These are phyloP conservation scores for Atkinsonella texensis DNA, from an alignment of 2,329 filamentous ascomycete species.

Conservation along the genomic window DNA sequence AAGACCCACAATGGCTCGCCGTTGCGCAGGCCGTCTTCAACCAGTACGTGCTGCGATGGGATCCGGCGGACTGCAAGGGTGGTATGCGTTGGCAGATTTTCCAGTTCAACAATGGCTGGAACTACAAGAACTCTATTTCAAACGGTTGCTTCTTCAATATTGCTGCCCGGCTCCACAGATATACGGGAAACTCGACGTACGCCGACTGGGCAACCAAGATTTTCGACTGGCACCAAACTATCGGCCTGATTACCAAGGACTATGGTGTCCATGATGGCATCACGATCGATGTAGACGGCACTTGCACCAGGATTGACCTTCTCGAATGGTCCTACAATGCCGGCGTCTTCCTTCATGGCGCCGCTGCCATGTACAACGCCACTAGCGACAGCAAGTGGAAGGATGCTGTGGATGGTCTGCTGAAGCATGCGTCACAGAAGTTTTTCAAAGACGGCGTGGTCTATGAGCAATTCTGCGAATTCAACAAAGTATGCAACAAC, in stretches of 20 bases:
- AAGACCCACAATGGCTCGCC: constrained; percentile 60
- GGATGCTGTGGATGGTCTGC: constrained; percentile 44
- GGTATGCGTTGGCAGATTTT: constrained; percentile 83
- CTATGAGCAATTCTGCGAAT: constrained; percentile 57
- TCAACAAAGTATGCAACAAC: constrained; percentile 46
- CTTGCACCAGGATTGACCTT: constrained; percentile 40
- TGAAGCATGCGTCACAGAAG: constrained; percentile 34
- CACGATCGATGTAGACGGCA: constrained; percentile 23
- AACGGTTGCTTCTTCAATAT: constrained; percentile 62
- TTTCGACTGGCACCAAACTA: constrained; percentile 50
- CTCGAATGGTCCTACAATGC: constrained; percentile 61
- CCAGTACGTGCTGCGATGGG: constrained; percentile 61
- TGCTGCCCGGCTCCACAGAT: constrained; percentile 59
- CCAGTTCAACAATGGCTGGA: constrained; percentile 59
- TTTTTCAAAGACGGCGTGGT: constrained; percentile 46
- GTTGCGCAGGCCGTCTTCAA: constrained; percentile 72
- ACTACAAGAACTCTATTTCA: constrained; percentile 57
- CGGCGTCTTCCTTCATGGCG: constrained; percentile 51
- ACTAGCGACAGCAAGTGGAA: constrained; percentile 43
- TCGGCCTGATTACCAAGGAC: constrained; percentile 43
- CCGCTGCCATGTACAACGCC: constrained; percentile 50
- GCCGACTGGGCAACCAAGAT: constrained; percentile 60
- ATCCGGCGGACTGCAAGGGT: constrained; percentile 50
- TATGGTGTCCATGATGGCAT: constrained; percentile 44
- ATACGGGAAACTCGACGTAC: constrained; percentile 71